Evolutionary conservation across 306 rosid genomes (phyloP).

Genomic region (Lathyrus aphaca): DNA sequence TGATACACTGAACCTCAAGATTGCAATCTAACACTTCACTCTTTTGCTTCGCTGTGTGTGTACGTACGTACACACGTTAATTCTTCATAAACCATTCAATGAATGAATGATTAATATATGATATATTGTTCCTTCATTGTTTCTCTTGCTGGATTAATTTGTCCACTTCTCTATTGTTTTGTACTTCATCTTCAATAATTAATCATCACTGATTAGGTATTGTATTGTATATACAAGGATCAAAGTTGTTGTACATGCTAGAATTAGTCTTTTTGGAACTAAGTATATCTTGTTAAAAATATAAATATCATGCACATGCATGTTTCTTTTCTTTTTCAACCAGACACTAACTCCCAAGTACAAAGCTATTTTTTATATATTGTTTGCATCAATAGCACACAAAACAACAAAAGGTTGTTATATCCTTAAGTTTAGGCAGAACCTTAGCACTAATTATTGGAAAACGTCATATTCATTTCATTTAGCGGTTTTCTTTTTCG

Average conservation of each 20-base stretch:
- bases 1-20: slow-evolving; percentile 32
- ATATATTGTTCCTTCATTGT: background rate
- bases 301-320: background rate
- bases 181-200: background rate
- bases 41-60: background rate
- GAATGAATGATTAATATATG: slow-evolving; percentile 4
- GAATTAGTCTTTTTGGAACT: no score
- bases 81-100: slow-evolving; percentile 14
- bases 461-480: background rate
- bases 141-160: background rate
- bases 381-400: background rate
- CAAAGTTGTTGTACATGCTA: no score
- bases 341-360: background rate
- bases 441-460: background rate
- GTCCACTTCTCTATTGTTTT: background rate
- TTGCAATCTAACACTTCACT: slow-evolving; percentile 12
- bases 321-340: background rate
- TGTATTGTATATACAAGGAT: no score
- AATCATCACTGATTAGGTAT: background rate
- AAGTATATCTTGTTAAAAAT: no score
- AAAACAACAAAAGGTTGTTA: background rate
- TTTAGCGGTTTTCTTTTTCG: background rate
- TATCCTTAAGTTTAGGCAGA: background rate
- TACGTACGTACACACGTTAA: background rate
- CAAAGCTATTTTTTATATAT: background rate